Percentiles rank a stretch among this genome's conserved stretches.
These are phyloP conservation scores for Cicer cuneatum DNA, from an alignment of 306 rosid genomes.

Conservation along the genomic window DNA sequence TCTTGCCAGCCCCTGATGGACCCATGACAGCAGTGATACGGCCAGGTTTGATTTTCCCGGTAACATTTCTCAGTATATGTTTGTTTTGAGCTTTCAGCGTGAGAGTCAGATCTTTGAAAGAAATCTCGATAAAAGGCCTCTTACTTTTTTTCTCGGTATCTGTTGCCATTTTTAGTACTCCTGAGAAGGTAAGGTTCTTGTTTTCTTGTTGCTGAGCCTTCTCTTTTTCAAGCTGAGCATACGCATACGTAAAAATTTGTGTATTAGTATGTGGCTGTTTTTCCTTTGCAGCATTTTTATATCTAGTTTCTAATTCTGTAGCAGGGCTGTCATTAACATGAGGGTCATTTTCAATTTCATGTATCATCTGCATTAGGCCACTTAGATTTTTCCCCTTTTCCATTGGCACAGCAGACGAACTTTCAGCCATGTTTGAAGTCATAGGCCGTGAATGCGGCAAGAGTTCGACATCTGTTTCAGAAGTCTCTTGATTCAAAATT, in stretches of 20 bases:
- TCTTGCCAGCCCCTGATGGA: slow-evolving; percentile 99
- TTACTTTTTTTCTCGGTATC: slow-evolving; percentile 54
- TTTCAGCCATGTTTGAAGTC: slow-evolving; percentile 48
- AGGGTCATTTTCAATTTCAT: slow-evolving; percentile 69
- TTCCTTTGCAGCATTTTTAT: slow-evolving; percentile 50
- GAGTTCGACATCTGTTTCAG: slow-evolving; percentile 53
- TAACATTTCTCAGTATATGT: slow-evolving; percentile 79
- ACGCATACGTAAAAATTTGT: slow-evolving; percentile 86
- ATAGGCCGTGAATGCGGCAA: slow-evolving; percentile 43
- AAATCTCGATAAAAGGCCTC: slow-evolving; percentile 86
- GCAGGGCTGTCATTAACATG: slow-evolving; percentile 51
- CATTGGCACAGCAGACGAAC: slow-evolving; percentile 51
- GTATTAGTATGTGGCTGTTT: slow-evolving; percentile 64
- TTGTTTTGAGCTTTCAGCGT: slow-evolving; percentile 82
- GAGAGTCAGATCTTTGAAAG: slow-evolving; percentile 82
- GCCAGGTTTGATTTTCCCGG: slow-evolving; percentile 90
- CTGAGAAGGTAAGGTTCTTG: slow-evolving; percentile 81
- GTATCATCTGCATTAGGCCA: slow-evolving; percentile 55
- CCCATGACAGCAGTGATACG: slow-evolving; percentile 97
- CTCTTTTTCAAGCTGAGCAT: slow-evolving; percentile 91
- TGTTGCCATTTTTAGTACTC: slow-evolving; percentile 81
- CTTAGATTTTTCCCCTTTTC: slow-evolving; percentile 53
- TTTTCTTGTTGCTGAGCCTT: slow-evolving; percentile 84
- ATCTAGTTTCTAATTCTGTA: slow-evolving; percentile 52
- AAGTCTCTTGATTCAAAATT: slow-evolving; percentile 56